Evolutionary conservation across 768 basidiomycete genomes (phyloP).

Genomic region (Phanerodontia chrysosporium): DNA sequence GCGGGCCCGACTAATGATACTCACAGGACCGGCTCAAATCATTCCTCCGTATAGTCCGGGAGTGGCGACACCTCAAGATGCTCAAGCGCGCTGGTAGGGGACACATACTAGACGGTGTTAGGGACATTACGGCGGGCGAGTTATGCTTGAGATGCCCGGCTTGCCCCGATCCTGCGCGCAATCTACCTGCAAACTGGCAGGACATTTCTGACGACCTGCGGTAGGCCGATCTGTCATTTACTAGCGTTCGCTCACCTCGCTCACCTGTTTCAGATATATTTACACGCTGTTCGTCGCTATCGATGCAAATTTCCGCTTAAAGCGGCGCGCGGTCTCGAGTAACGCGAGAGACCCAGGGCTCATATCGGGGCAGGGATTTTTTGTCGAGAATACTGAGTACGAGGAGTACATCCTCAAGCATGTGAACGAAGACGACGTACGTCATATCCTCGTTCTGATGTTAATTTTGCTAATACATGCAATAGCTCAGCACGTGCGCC

Average conservation of each 20-base stretch:
- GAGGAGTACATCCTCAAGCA: slow-evolving; percentile 13
- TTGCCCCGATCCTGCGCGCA: slow-evolving; percentile 21
- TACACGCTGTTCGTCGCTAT: slow-evolving; percentile 23
- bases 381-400: slow-evolving; percentile 21
- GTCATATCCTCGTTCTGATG: slow-evolving; percentile 7
- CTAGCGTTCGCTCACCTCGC: neutral
- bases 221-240: slow-evolving; percentile 9
- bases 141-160: slow-evolving; percentile 21
- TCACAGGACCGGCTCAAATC: slow-evolving; percentile 15
- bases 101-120: slow-evolving; percentile 15
- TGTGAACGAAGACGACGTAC: slow-evolving; percentile 19
- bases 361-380: slow-evolving; percentile 22
- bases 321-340: slow-evolving; percentile 15
- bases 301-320: slow-evolving; percentile 28
- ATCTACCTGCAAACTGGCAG: slow-evolving; percentile 18
- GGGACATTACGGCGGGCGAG: slow-evolving; percentile 7
- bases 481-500: no score
- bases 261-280: slow-evolving; percentile 17
- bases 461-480: no score
- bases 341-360: slow-evolving; percentile 19
- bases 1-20: neutral
- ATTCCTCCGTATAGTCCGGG: slow-evolving; percentile 12
- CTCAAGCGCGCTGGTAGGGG: slow-evolving; percentile 20
- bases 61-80: slow-evolving; percentile 18
- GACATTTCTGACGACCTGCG: slow-evolving; percentile 4